Evolutionary conservation across 108 stramenopile species (phyloP), one percentile per base, ranked within the genome.

Genomic region (Fistulifera pelliculosa): DNA sequence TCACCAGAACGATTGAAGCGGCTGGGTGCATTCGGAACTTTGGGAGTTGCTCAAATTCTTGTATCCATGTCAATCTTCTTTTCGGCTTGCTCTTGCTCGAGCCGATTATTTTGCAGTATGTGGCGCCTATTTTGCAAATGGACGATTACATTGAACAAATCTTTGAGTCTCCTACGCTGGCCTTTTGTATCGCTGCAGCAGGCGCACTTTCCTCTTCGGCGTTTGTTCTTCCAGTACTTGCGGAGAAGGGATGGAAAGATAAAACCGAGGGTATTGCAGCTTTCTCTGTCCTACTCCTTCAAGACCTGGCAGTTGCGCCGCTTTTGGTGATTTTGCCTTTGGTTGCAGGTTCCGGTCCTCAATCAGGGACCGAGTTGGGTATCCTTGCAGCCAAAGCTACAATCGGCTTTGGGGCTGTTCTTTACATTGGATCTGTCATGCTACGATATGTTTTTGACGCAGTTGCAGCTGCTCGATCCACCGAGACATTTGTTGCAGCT

Each of bases 291-390:
- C 58, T 87, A 16, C 48, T 87, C 24, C 60, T 87, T 7, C 85
- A 87, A 55, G 85, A 87, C 62, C 47, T 87, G n/a, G 55, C 72
- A n/a, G 85, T 87, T 0, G 85, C 81, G 21, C 85, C 85, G 10
- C 41, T 87, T 28, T 48, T 87, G 41, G 85, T 87, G 0, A 27
- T 82, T 11, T 48, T 87, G 23, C 85, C 85, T 3, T 75, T 59
- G 52, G 56, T 87, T 1, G 81, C 69, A 1, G 71, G 75, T 14
- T 35, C 31, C 31, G 31, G 31, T 6, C 31, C 31, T 35, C 62
- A 66, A 49, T 75, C 73, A 21, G 68, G 69, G 18, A 76, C 77
- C 10, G 77, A 79, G 59, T 74, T 80, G 53, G 70, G 63, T 11
- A 72, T 82, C 41, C 58, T 87, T 14, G 74, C 73, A 1, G 69